Evolutionary conservation across 164 flowering plant genomes (phyloP).

Genomic region (Kingdonia uniflora): DNA sequence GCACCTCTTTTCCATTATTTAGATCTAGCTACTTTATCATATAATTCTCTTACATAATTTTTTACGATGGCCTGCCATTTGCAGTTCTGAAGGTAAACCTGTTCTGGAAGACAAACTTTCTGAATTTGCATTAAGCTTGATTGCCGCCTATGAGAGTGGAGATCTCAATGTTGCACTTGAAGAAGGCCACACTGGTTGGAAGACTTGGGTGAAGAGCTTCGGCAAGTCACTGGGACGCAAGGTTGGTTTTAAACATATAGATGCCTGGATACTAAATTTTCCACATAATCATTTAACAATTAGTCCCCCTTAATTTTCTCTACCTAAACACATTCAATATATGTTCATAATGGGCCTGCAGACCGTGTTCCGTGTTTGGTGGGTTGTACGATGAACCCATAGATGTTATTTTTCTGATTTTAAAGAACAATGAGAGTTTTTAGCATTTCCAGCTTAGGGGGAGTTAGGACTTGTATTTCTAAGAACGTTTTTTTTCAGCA

Average conservation of each 20-base stretch:
- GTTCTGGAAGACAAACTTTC: constrained; percentile 66
- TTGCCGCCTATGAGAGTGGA: constrained; percentile 80
- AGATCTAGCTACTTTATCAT: too few relatives aligned
- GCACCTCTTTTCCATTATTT: too few relatives aligned
- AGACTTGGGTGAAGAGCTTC: constrained; percentile 86
- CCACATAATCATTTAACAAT: neutral
- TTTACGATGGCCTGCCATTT: neutral
- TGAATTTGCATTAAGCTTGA: constrained; percentile 58
- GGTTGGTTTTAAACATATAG: constrained; percentile 25
- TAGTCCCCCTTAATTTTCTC: neutral
- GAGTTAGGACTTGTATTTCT: too few relatives aligned
- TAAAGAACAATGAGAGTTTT: too few relatives aligned
- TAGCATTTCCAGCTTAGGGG: too few relatives aligned
- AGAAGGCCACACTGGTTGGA: constrained; percentile 81
- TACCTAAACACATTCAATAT: too few relatives aligned
- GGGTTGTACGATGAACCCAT: too few relatives aligned
- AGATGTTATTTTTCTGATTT: too few relatives aligned
- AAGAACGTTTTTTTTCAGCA: too few relatives aligned
- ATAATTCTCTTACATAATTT: too few relatives aligned
- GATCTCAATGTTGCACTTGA: constrained; percentile 63
- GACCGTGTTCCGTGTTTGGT: too few relatives aligned
- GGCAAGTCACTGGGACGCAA: constrained; percentile 84
- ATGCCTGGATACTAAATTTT: neutral
- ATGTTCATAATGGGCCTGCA: too few relatives aligned
- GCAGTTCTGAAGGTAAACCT: constrained; percentile 72